Base-by-base conservation (phyloP, 1,284 basidiomycete species). In the Sanghuangporus baumii region DNA sequence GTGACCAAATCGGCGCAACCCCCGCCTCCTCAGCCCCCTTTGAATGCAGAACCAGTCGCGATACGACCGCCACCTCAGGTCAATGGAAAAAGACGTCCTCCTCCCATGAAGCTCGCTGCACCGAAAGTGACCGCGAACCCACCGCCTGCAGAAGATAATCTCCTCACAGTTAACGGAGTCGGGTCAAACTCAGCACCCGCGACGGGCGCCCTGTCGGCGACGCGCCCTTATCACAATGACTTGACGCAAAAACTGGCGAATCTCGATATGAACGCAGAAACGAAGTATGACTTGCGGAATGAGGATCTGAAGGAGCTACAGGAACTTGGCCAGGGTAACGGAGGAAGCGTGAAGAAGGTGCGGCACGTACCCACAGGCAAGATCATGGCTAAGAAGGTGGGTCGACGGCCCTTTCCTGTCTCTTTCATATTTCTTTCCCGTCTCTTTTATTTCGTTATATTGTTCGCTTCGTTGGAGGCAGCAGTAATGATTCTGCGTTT, bases 241-340 rank as follows among this genome's bases (percentile, higher is more conserved):
- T 78, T 92, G 14, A 86, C 88, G 2, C 86, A 85, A 64, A 91
- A 88, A 12, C 79, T 93, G 14, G 88, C 88, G 60, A 86, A 85
- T 69, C 74, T 93, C 66, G 83, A 90, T 69, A 76, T 91, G 77
- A 89, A 88, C 67, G 84, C 84, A 40, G 87, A 91, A 74, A 84
- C 85, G 69, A 89, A 88, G 71, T 84, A 82, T 64, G 88, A 93
- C 70, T 77, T 96, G 66, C 83, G 85, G 67, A 87, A 88, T 68
- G 89, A 91, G 71, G 93, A 96, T 74, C 77, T 96, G 69, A 87
- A 88, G 74, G 88, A 94, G 65, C 74, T 98, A 37, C 81, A 84
- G 34, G 96, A 99, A 74, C 82, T 99, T 2, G 96, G 96, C 0
- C 89, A 94, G 66, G 96, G 96, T n/a, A 98, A 98, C 71, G 95